Evolutionary conservation across 768 basidiomycete species (phyloP), one percentile per base, ranked within the genome.

Genomic region (Amanita jacksonii): DNA sequence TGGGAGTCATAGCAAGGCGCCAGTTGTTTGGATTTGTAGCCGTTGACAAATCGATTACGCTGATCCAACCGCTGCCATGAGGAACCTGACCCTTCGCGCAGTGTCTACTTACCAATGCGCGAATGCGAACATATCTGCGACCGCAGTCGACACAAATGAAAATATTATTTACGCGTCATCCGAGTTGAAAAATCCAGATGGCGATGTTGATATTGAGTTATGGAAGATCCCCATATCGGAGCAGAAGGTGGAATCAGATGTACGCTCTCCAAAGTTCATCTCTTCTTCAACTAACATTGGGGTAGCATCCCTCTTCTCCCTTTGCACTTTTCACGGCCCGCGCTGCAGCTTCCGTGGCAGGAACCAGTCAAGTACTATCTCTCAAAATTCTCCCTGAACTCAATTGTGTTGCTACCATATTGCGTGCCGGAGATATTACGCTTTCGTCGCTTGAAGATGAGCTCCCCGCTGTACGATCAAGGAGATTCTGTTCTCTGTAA

Each of bases 341-440:
- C 9, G 50, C 62, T 5, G 61, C 64, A 5, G 52, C 59, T 10
- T 48, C 52, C 44, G 49, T 46, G 10, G 49, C 57, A 15, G 50
- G 41, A 23, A 40, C 50, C 13, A 47, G 64, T 8, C 72, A 84
- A 56, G 67, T 85, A 9, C 60, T 87, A 10, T 76, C 76, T 20
- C 66, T 92, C 44, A 72, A 74, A 41, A 75, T 88, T 38, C 65
- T 91, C 20, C 68, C 83, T 3, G 92, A 96, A 51, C 70, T 71
- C n/a, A 69, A 78, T 38, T 67, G 70, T 2, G 62, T 97, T 8
- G 77, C 72, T 4, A 58, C 81, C 7, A 72, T 94, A 10, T 77
- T 80, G 51, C 71, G 77, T 5, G 74, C 77, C 6, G 94, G 94
- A 40, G 93, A 96, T 54, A 90, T 98, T 45, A 78, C 77, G 7